phyloP scores from a whole-genome alignment of 106 monocot genomes.

The Agapanthus africanus region DNA sequence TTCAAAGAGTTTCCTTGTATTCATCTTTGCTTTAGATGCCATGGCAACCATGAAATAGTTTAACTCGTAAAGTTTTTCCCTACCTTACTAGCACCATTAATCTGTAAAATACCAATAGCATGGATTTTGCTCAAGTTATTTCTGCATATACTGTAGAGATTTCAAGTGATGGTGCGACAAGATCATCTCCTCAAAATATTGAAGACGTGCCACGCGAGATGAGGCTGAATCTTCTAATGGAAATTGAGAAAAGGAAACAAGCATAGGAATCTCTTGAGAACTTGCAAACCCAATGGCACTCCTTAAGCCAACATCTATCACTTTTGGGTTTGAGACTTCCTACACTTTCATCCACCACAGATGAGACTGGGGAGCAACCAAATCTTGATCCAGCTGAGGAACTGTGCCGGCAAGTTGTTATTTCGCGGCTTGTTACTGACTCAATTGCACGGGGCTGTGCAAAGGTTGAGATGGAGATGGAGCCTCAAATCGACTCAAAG shows the following conservation, averaged over 20 bases:
- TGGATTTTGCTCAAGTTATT: too few species aligned
- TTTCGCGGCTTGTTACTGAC: slow-evolving; percentile 34
- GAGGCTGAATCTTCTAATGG: slow-evolving; percentile 49
- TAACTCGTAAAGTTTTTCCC: too few species aligned
- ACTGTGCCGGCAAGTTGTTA: slow-evolving; percentile 36
- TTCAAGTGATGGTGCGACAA: slow-evolving; percentile 35
- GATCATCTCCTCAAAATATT: slow-evolving; percentile 14
- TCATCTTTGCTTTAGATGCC: too few species aligned
- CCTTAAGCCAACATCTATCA: slow-evolving; percentile 37
- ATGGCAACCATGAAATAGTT: too few species aligned
- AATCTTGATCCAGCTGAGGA: slow-evolving; percentile 30
- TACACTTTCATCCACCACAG: slow-evolving; percentile 9
- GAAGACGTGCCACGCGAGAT: slow-evolving; percentile 49
- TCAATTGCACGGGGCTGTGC: slow-evolving; percentile 35
- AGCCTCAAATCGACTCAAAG: slow-evolving; percentile 38
- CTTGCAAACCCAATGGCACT: slow-evolving; percentile 43
- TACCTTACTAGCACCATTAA: too few species aligned
- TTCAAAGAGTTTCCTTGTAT: too few species aligned
- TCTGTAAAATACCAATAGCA: too few species aligned
- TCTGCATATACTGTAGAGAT: too few species aligned
- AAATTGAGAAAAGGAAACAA: slow-evolving; percentile 68
- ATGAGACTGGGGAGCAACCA: slow-evolving; percentile 8
- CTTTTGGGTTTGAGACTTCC: slow-evolving; percentile 41
- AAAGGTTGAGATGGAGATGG: slow-evolving; percentile 37
- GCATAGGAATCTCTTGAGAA: slow-evolving; percentile 43